phyloP scores from a whole-genome alignment of 805 yeast genomes.

The Candida arabinofermentans region DNA sequence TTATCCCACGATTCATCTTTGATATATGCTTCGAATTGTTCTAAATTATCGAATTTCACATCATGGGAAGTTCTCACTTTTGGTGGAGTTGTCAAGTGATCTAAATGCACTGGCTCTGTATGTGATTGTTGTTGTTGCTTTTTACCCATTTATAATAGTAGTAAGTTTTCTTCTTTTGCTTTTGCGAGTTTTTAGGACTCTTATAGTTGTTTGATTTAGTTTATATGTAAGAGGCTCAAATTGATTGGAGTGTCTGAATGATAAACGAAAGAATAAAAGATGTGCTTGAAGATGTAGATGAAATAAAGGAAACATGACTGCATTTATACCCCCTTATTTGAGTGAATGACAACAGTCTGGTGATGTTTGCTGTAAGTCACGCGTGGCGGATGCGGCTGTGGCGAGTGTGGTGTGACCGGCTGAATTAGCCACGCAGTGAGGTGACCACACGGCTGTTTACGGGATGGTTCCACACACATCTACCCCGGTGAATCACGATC shows the following conservation, averaged over 20 bases:
- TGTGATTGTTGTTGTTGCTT: slow-evolving; percentile 17
- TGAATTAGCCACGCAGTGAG: too few relatives aligned
- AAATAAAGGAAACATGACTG: background rate
- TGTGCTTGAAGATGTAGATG: too few relatives aligned
- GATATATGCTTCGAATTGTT: slow-evolving; percentile 58
- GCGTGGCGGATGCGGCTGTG: too few relatives aligned
- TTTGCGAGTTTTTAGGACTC: background rate
- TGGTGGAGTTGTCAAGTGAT: slow-evolving; percentile 27
- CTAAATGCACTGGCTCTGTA: slow-evolving; percentile 28
- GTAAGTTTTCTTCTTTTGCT: background rate
- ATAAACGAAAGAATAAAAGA: background rate
- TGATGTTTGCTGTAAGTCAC: background rate
- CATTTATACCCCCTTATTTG: background rate
- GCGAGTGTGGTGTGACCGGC: too few relatives aligned
- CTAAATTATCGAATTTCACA: slow-evolving; percentile 55
- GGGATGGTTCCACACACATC: too few relatives aligned
- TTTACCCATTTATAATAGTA: slow-evolving; percentile 21
- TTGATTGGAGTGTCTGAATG: slow-evolving; percentile 1
- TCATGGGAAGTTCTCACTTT: slow-evolving; percentile 27
- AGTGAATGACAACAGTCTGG: background rate
- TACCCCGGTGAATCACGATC: background rate
- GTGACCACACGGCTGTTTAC: too few relatives aligned
- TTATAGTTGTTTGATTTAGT: background rate
- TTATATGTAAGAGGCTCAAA: background rate
- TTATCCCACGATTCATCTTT: slow-evolving; percentile 75